Base-by-base conservation (phyloP, 2,329 filamentous ascomycete genomes). In the Didymella pinodella region DNA sequence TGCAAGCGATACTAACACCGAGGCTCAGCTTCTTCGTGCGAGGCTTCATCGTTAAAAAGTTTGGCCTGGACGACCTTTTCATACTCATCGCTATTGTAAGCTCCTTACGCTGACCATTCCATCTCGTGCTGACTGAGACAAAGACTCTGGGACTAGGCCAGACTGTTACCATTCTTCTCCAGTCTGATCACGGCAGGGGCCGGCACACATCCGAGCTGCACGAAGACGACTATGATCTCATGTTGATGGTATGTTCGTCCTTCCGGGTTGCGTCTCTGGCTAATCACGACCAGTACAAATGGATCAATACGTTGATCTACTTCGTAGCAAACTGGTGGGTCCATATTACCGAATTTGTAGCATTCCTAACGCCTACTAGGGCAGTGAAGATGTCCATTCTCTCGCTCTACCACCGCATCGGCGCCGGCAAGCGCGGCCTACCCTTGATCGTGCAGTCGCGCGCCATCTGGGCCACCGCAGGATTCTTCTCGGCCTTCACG, bases 371-470 rank as follows among this genome's bases (percentile, higher is more conserved):
- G 8, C n/a, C 3, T 20, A 7, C 36, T 11, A 72, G 70, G 69
- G 61, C 69, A 12, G 68, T 73, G 0, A 73, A 73, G 41, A 70
- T 73, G 68, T 72, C 69, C 55, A 71, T 72, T 12, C 49, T 73
- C 11, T 66, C 67, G 2, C 53, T 73, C 2, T 73, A 70, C 48
- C 64, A 71, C 59, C 65, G 70, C 11, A 72, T 73, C 34, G 68
- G 67, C 10, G 64, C 60, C 11, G 65, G 68, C 12, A 64, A 63
- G 44, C 65, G 63, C 22, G 70, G 66, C 2, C 57, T 72, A 4
- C 69, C 70, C 0, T 63, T 65, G 59, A 65, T 68, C 12, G 52
- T 73, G 31, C 68, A 67, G 26, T 59, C 64, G 3, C 60, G 48
- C 22, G 64, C 65, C 11, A 65, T 73, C 20, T 67, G 67, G 65